phyloP scores from a whole-genome alignment of 1,284 basidiomycete species.

The Schizophyllum commune region DNA sequence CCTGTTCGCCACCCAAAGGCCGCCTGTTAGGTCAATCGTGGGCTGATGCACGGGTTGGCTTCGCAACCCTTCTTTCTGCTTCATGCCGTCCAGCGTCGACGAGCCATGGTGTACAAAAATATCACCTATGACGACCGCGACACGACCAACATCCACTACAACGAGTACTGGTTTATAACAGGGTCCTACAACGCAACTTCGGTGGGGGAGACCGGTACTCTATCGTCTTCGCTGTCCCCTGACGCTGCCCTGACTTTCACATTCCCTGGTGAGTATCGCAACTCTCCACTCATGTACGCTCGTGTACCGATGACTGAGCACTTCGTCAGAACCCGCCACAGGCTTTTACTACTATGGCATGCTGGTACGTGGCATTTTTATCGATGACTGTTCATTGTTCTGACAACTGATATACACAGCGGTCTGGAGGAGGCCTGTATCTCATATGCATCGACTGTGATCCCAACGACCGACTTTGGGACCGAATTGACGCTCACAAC shows the following conservation, averaged over 20 bases:
- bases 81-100: too few species aligned
- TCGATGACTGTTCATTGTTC: too few species aligned
- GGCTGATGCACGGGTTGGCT: too few species aligned
- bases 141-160: slow-evolving; percentile 14
- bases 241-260: slow-evolving; percentile 23
- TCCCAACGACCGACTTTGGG: slow-evolving; percentile 11
- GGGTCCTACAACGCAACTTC: slow-evolving; percentile 22
- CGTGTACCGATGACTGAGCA: not conserved
- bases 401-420: too few species aligned
- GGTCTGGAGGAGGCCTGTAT: slow-evolving; percentile 13
- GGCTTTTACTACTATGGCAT: slow-evolving; percentile 25
- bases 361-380: too few species aligned
- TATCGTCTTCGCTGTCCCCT: slow-evolving; percentile 16
- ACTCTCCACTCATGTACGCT: not conserved
- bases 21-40: too few species aligned
- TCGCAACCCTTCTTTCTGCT: too few species aligned
- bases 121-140: slow-evolving; percentile 20
- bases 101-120: too few species aligned
- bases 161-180: slow-evolving; percentile 15
- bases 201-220: slow-evolving; percentile 19
- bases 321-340: slow-evolving; percentile 17
- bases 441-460: slow-evolving; percentile 25
- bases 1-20: too few species aligned
- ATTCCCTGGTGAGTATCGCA: slow-evolving; percentile 6
- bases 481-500: slow-evolving; percentile 18